phyloP scores from a whole-genome alignment of 495 filamentous ascomycete species.

The Astrothelium subdiscretum region DNA sequence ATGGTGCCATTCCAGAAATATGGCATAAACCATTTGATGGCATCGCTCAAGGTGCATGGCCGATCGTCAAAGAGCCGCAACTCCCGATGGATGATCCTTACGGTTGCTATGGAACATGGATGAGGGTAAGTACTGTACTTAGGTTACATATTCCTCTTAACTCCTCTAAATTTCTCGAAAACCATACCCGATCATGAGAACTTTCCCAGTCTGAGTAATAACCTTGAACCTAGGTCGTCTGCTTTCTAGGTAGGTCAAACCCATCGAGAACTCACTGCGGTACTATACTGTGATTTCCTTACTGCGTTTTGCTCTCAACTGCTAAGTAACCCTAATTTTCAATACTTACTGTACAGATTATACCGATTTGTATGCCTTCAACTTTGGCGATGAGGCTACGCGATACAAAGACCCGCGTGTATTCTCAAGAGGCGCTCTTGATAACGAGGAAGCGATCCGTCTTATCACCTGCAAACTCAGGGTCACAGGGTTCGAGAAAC shows the following conservation, averaged over 20 bases:
- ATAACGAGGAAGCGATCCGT: slow-evolving; percentile 42
- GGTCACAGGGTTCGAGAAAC: slow-evolving; percentile 39
- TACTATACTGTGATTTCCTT: too few relatives aligned
- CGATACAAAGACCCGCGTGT: slow-evolving; percentile 32
- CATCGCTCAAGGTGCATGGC: slow-evolving; percentile 26
- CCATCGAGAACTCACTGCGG: background rate
- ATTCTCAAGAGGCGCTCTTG: slow-evolving; percentile 28
- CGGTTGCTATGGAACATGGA: slow-evolving; percentile 47
- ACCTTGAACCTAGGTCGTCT: slow-evolving; percentile 30
- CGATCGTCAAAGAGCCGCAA: slow-evolving; percentile 13
- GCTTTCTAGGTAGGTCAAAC: slow-evolving; percentile 28
- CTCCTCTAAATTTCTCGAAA: background rate
- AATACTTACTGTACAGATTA: slow-evolving; percentile 11
- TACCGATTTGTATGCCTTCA: background rate
- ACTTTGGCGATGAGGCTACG: slow-evolving; percentile 12
- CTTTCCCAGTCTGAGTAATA: background rate
- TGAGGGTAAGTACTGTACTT: slow-evolving; percentile 37
- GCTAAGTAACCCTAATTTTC: background rate
- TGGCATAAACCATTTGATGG: slow-evolving; percentile 46
- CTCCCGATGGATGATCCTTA: slow-evolving; percentile 47
- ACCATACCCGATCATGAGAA: too few relatives aligned
- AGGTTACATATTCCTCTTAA: too few relatives aligned
- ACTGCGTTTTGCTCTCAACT: too few relatives aligned
- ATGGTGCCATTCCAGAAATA: slow-evolving; percentile 31
- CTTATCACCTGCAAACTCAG: slow-evolving; percentile 52